These are phyloP conservation scores for Tremellales sp. DNA, from an alignment of 1,284 basidiomycete genomes.

Conservation along the genomic window DNA sequence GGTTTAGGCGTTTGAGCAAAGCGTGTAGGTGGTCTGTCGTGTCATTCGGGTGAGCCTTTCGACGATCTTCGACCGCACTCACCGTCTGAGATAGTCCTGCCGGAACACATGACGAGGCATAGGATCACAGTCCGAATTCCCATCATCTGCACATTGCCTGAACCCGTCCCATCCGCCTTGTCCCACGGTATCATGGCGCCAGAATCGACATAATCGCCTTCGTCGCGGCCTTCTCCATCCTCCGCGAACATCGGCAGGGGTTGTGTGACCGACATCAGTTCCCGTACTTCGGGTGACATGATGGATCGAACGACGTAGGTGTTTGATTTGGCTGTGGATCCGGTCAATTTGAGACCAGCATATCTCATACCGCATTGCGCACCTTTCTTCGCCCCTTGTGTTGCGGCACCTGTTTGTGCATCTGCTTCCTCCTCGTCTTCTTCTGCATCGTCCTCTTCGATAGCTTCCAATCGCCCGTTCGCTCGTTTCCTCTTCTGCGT, in stretches of 20 bases:
- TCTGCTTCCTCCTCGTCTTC: slow-evolving; percentile 17
- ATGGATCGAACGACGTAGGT: slow-evolving; percentile 40
- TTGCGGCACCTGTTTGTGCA: slow-evolving; percentile 3
- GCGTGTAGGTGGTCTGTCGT: slow-evolving; percentile 29
- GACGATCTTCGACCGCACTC: slow-evolving; percentile 4
- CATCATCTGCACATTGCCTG: slow-evolving; percentile 34
- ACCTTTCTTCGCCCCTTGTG: slow-evolving; percentile 14
- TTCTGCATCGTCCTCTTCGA: slow-evolving; percentile 18
- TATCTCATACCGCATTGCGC: slow-evolving; percentile 2
- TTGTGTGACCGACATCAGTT: slow-evolving; percentile 22
- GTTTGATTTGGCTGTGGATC: slow-evolving; percentile 21
- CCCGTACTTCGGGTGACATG: slow-evolving; percentile 26
- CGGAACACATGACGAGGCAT: slow-evolving; percentile 35
- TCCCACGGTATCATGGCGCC: slow-evolving; percentile 44
- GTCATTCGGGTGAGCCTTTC: not conserved
- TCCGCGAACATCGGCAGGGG: slow-evolving; percentile 20
- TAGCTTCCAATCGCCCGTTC: slow-evolving; percentile 18
- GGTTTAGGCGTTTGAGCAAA: slow-evolving; percentile 30
- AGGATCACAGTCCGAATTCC: slow-evolving; percentile 46
- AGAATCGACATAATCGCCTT: slow-evolving; percentile 23
- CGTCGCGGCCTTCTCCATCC: slow-evolving; percentile 8
- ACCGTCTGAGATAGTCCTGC: slow-evolving; percentile 38
- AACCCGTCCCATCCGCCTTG: slow-evolving; percentile 36
- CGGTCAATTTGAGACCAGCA: not conserved
- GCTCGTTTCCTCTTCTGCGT: slow-evolving; percentile 19